A percentile compares a stretch with the other conserved stretches of the same genome.
Conservation (phyloP, 768 basidiomycete species). For the Lactarius vividus region DNA sequence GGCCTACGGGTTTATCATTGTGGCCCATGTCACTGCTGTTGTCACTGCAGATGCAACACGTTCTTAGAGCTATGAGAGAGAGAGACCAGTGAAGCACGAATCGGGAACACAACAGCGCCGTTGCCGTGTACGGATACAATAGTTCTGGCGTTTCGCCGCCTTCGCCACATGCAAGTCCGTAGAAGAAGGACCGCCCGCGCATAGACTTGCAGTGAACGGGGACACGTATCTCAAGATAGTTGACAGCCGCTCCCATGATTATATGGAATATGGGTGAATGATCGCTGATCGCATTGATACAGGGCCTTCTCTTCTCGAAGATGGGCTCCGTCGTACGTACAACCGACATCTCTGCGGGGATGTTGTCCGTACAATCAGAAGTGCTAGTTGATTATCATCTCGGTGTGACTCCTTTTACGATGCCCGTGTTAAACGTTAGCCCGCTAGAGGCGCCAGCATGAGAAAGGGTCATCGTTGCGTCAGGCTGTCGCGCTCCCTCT, state of each 20-base stretch:
- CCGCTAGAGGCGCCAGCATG: background rate
- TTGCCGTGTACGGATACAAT: background rate
- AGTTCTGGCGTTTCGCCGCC: background rate
- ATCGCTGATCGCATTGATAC: background rate
- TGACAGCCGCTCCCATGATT: background rate
- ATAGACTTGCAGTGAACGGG: background rate
- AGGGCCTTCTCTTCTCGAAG: constrained; percentile 5
- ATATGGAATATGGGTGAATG: background rate
- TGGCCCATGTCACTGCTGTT: background rate
- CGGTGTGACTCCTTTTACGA: background rate
- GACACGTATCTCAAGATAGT: background rate
- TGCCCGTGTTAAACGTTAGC: background rate
- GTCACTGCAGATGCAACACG: background rate
- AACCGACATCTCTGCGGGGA: background rate
- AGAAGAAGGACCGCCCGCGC: background rate
- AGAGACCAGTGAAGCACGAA: background rate
- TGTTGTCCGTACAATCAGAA: background rate
- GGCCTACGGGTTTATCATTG: background rate
- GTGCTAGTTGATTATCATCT: background rate
- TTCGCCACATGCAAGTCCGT: constrained; percentile 18
- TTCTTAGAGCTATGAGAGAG: background rate
- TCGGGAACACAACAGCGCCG: background rate
- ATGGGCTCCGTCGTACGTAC: constrained; percentile 13
- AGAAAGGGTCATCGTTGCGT: background rate
- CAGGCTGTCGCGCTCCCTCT: background rate